phyloP scores from a whole-genome alignment of 257 asterid genomes.

The Solanum corneliomulleri region DNA sequence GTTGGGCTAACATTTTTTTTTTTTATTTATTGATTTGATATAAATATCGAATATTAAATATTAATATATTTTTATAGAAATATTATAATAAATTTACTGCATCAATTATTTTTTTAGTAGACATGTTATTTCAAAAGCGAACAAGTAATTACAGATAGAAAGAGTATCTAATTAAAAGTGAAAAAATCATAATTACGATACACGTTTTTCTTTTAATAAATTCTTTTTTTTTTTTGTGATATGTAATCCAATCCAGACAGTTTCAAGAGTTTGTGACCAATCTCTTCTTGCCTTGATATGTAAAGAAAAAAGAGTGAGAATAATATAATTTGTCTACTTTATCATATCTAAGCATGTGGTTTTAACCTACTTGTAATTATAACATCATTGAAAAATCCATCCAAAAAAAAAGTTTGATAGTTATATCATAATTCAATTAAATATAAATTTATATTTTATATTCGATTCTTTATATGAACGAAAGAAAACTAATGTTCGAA shows the following conservation, averaged over 20 bases:
- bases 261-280: not conserved
- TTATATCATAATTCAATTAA: rapidly evolving
- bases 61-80: too few relatives aligned
- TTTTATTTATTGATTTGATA: not conserved
- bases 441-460: too few relatives aligned
- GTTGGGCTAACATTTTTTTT: not conserved
- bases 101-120: too few relatives aligned
- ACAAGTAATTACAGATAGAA: too few relatives aligned
- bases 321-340: not conserved
- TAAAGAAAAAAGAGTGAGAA: not conserved
- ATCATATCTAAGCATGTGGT: not conserved
- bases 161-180: not conserved
- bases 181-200: not conserved
- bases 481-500: not conserved
- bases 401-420: not conserved
- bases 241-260: not conserved
- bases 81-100: rapidly evolving
- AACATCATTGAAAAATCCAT: not conserved
- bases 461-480: too few relatives aligned
- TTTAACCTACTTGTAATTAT: not conserved
- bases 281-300: not conserved
- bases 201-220: not conserved
- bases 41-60: not conserved
- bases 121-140: too few relatives aligned
- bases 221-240: not conserved